phyloP scores from a whole-genome alignment of 495 filamentous ascomycete species.

The Lophiostoma macrostomum region DNA sequence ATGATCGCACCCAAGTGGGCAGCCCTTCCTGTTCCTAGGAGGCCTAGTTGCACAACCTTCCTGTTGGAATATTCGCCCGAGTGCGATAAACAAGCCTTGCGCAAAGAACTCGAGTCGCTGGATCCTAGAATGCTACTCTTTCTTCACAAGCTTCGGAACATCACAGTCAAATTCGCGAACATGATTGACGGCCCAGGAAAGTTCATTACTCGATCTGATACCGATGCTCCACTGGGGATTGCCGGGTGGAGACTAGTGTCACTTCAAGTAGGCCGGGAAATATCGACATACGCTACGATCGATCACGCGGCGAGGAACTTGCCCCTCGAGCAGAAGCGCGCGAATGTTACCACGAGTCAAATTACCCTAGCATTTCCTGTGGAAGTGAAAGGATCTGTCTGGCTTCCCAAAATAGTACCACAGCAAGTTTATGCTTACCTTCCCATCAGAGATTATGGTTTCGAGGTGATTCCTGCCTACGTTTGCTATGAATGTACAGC shows the following conservation, averaged over 20 bases:
- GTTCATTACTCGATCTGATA: background rate
- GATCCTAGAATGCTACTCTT: conserved; percentile 7
- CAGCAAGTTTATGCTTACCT: conserved; percentile 12
- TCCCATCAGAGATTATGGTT: conserved; percentile 12
- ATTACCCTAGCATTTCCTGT: conserved; percentile 6
- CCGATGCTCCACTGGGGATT: background rate
- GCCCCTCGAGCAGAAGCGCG: background rate
- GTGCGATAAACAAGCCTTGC: background rate
- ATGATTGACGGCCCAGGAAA: background rate
- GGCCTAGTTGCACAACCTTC: background rate
- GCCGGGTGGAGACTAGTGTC: background rate
- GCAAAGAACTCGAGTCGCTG: background rate
- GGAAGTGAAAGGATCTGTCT: background rate
- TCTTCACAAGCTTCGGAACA: conserved; percentile 2
- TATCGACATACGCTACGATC: background rate
- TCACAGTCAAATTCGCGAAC: background rate
- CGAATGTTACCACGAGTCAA: background rate
- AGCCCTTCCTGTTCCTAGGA: background rate
- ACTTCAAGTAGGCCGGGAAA: background rate
- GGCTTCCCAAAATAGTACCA: background rate
- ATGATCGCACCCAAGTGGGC: conserved; percentile 13
- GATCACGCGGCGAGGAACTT: background rate
- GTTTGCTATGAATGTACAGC: background rate
- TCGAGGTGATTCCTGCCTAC: background rate
- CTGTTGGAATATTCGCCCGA: background rate